phyloP scores from a whole-genome alignment of 2,329 filamentous ascomycete genomes.

The Juglanconis juglandina region DNA sequence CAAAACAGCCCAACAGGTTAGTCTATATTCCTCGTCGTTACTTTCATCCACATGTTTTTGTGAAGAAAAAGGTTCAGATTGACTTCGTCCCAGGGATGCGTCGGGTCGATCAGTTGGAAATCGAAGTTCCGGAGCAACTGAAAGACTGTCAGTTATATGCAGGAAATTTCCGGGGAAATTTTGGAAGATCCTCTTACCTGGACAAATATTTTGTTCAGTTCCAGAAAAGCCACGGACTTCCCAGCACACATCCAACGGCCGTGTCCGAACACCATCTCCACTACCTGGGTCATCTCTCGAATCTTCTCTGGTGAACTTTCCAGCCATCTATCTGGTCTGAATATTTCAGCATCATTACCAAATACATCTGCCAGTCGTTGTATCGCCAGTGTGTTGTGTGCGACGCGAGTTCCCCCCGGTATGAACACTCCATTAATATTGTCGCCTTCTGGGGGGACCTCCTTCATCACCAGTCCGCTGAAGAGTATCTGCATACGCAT shows the following conservation, averaged over 20 bases:
- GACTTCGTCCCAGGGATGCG: background rate
- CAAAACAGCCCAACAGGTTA: too few species aligned
- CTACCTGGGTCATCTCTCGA: constrained; percentile 39
- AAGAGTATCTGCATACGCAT: constrained; percentile 46
- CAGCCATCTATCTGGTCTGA: constrained; percentile 49
- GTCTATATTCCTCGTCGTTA: too few species aligned
- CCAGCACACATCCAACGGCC: constrained; percentile 27
- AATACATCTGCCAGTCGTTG: constrained; percentile 59
- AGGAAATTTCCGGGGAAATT: background rate
- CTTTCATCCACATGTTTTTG: too few species aligned
- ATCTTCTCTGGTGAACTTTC: constrained; percentile 29
- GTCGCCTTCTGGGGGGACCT: constrained; percentile 28
- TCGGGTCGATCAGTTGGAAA: background rate
- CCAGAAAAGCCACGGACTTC: constrained; percentile 13
- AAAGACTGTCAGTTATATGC: background rate
- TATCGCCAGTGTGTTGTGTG: constrained; percentile 50
- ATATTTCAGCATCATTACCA: constrained; percentile 43
- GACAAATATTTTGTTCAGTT: constrained; percentile 25
- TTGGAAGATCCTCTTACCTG: constrained; percentile 27
- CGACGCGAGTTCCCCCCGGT: constrained; percentile 17
- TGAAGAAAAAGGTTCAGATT: too few species aligned
- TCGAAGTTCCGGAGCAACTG: background rate
- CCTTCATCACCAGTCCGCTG: constrained; percentile 20
- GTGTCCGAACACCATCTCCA: constrained; percentile 48
- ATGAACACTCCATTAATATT: constrained; percentile 18